phyloP scores from a whole-genome alignment of 2,329 filamentous ascomycete species.

The Monosporascus sp. region DNA sequence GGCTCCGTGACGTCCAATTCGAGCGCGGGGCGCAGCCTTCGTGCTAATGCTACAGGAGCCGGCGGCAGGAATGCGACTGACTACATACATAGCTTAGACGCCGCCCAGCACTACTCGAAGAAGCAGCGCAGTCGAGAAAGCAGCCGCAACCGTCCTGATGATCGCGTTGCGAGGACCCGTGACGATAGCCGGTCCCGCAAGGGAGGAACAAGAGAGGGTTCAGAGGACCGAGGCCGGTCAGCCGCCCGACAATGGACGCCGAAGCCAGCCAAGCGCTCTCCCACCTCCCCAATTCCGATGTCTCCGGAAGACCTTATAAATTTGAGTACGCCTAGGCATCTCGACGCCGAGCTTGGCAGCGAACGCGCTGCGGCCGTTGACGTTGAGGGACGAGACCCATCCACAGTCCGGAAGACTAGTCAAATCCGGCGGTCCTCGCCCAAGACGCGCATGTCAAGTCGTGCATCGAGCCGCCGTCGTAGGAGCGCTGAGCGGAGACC shows the following conservation, averaged over 20 bases:
- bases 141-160: conserved; percentile 43
- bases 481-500: conserved; percentile 42
- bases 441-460: conserved; percentile 33
- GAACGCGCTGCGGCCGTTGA: conserved; percentile 19
- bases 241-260: conserved; percentile 58
- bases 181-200: conserved; percentile 46
- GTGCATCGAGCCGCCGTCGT: conserved; percentile 44
- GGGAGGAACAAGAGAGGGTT: conserved; percentile 51
- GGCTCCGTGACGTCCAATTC: conserved; percentile 55
- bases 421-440: conserved; percentile 26
- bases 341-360: conserved; percentile 18
- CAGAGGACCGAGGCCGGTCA: conserved; percentile 66
- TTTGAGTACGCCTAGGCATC: conserved; percentile 44
- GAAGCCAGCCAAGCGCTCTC: conserved; percentile 75
- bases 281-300: conserved; percentile 90
- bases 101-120: conserved; percentile 60
- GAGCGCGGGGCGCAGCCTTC: conserved; percentile 43
- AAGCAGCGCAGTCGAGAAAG: conserved; percentile 51
- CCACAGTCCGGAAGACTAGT: conserved; percentile 40
- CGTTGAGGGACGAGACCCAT: conserved; percentile 33
- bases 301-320: conserved; percentile 78
- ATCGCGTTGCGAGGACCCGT: conserved; percentile 35
- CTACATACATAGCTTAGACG: conserved; percentile 81
- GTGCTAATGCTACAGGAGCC: conserved; percentile 38
- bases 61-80: conserved; percentile 69